Conservation (phyloP, 306 rosid species). For the Acacia confusa region DNA sequence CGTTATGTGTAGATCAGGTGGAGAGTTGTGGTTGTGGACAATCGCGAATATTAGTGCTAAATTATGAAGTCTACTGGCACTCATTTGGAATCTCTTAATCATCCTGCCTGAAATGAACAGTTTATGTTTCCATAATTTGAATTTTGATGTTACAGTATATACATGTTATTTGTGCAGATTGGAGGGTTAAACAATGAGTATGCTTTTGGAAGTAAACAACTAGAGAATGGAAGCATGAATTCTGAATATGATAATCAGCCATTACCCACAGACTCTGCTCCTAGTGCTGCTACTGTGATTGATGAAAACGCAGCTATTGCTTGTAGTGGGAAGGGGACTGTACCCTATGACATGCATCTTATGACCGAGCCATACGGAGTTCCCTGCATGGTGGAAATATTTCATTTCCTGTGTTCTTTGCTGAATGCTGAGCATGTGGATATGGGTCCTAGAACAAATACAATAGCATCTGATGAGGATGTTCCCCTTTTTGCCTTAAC, state of each 20-base stretch:
- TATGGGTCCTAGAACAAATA: conserved; percentile 71
- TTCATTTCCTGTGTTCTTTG: conserved; percentile 85
- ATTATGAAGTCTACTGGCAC: conserved; percentile 15
- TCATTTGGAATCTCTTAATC: conserved; percentile 15
- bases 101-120: conserved; percentile 19
- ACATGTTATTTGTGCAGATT: conserved; percentile 51
- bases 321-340: conserved; percentile 59
- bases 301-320: conserved; percentile 58
- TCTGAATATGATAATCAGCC: conserved; percentile 71
- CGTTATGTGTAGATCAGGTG: not conserved
- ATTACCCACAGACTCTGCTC: conserved; percentile 46
- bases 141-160: conserved; percentile 16
- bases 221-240: conserved; percentile 76
- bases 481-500: conserved; percentile 90
- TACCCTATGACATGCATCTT: conserved; percentile 66
- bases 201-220: conserved; percentile 64
- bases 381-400: conserved; percentile 98
- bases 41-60: not conserved
- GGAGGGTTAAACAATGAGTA: conserved; percentile 61
- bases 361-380: conserved; percentile 95
- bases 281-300: conserved; percentile 53
- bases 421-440: conserved; percentile 77
- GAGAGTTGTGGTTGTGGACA: conserved; percentile 4
- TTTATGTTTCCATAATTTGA: conserved; percentile 27
- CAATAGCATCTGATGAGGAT: conserved; percentile 90